These are phyloP conservation scores for Crithidia acanthocephali DNA, from an alignment of 208 protist species.

Conservation along the genomic window DNA sequence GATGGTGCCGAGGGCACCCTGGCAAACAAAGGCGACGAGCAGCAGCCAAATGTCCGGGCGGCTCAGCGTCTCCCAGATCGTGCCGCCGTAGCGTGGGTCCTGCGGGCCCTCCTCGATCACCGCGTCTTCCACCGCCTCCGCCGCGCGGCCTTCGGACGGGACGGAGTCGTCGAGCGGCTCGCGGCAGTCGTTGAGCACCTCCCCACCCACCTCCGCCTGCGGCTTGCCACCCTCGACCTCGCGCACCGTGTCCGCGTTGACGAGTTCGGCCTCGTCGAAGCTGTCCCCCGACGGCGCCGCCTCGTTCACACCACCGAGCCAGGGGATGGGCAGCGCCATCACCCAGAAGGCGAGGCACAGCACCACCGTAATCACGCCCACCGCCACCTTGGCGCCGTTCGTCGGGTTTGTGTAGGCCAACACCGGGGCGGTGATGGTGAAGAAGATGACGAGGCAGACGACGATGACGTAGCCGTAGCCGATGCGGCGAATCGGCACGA, in stretches of 20 bases:
- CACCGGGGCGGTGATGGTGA: conserved; percentile 52
- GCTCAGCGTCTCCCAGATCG: conserved; percentile 41
- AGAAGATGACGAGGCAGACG: conserved; percentile 54
- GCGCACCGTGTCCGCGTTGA: not conserved
- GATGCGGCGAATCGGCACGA: conserved; percentile 57
- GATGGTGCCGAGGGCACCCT: conserved; percentile 58
- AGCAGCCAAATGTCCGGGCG: conserved; percentile 58
- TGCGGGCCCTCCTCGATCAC: conserved; percentile 40
- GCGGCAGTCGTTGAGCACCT: conserved; percentile 14
- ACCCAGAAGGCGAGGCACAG: conserved; percentile 47
- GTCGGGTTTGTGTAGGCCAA: conserved; percentile 52
- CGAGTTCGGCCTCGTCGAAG: conserved; percentile 13
- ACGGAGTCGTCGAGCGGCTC: not conserved
- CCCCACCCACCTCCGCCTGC: conserved; percentile 7
- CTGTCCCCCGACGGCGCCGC: conserved; percentile 7
- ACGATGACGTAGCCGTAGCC: conserved; percentile 58
- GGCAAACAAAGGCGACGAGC: conserved; percentile 55
- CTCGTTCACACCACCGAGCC: conserved; percentile 62
- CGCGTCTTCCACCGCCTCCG: not conserved
- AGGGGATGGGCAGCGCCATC: conserved; percentile 56
- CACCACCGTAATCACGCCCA: conserved; percentile 54
- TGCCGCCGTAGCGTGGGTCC: conserved; percentile 63
- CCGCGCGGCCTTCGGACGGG: not conserved
- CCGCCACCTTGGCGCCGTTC: conserved; percentile 15
- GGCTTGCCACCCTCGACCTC: not conserved